Base-by-base conservation (phyloP, 768 basidiomycete genomes). In the Kwoniella dendrophila region DNA sequence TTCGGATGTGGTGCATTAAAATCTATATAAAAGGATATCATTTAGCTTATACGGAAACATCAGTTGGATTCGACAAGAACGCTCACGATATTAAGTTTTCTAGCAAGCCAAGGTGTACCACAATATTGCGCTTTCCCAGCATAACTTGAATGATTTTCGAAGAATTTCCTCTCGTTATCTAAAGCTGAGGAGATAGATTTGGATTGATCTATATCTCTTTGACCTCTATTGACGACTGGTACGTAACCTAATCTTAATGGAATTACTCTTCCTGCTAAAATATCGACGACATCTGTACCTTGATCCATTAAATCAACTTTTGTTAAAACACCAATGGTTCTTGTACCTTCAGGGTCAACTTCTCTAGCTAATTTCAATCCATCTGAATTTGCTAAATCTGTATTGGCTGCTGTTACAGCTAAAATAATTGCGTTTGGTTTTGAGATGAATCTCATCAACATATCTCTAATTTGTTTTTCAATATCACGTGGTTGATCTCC, bases 221-320 rank as follows among this genome's bases (percentile, higher is more conserved):
- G 96, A 36, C 95, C 94, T 77, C 96, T 87, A 80, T 99, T 99
- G 73, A 99, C 96, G 8, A 99, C 96, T 10, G 96, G 96, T 2
- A 98, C 96, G 76, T 98, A 99, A 53, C 96, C 96, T 41, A 99
- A 81, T 61, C 96, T 88, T 36, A 99, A 84, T 50, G 95, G 96
- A 74, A 98, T 97, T 69, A 99, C 87, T 51, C 96, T 87, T 8
- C 96, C 95, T 3, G 96, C 96, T 49, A 99, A 86, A 77, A 99
- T 98, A 79, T 99, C 96, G 29, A 99, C 93, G 34, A 99, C 96
- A 78, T 99, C 95, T 5, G 95, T 98, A 56, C 96, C 96, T 73
- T 84, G 85, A 82, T 99, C 95, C 96, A 99, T 99, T 67, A 99
- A 83, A 80, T 99, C 96, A 53, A 98, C 90, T 81, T 99, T 99